Conservation (phyloP, 1,284 basidiomycete species). For the Tilletia indica region DNA sequence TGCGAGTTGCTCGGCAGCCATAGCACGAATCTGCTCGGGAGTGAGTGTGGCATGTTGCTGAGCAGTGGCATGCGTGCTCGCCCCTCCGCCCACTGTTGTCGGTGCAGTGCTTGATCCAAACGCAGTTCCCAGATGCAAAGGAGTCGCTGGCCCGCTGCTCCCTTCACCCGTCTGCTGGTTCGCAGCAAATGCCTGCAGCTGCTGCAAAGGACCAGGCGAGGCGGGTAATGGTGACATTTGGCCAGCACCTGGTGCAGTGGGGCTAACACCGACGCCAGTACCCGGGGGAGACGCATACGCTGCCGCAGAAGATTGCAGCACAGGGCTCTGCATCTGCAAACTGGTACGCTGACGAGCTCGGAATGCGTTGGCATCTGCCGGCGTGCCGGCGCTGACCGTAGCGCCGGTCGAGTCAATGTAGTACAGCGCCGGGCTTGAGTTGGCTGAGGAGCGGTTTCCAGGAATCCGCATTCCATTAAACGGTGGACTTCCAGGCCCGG, state of each 20-base stretch:
- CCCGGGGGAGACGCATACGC: neutral
- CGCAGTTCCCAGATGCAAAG: too few species aligned
- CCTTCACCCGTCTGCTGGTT: too few species aligned
- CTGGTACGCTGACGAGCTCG: conserved; percentile 5
- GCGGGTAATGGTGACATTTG: too few species aligned
- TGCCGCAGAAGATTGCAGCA: neutral
- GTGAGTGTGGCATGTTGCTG: conserved; percentile 4
- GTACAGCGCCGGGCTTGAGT: conserved; percentile 1
- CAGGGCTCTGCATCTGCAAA: conserved; percentile 11
- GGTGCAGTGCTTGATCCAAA: too few species aligned
- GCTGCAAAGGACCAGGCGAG: too few species aligned
- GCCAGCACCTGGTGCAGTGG: neutral
- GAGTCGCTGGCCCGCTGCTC: too few species aligned
- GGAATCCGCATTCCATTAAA: neutral
- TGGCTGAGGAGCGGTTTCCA: conserved; percentile 10
- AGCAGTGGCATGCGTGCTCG: conserved; percentile 7
- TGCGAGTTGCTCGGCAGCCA: conserved; percentile 8
- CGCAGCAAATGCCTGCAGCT: too few species aligned
- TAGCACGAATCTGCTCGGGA: neutral
- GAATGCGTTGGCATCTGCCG: neutral
- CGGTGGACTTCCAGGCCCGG: conserved; percentile 1
- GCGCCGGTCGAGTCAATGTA: conserved; percentile 6
- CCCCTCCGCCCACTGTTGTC: too few species aligned
- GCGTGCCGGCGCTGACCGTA: neutral
- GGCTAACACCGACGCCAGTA: neutral